These are phyloP conservation scores for Daldinia bambusicola DNA, from an alignment of 495 filamentous ascomycete species.

Conservation along the genomic window DNA sequence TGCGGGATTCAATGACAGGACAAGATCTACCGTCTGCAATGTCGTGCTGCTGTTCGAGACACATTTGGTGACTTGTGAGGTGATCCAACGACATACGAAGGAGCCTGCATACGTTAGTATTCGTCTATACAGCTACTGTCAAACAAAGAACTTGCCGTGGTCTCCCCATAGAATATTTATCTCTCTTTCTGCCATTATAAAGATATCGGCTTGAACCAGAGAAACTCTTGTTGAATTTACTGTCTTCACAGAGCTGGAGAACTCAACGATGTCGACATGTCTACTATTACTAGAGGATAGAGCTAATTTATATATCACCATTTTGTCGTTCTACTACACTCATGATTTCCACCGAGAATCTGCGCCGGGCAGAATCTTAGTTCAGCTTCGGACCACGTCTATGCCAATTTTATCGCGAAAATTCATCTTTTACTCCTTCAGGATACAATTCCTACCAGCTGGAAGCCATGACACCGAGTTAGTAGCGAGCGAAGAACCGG, in stretches of 20 bases:
- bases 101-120: conserved; percentile 21
- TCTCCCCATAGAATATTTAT: conserved; percentile 11
- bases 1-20: conserved; percentile 5
- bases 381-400: not conserved
- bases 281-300: not conserved
- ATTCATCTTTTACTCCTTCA: conserved; percentile 2
- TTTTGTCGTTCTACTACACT: not conserved
- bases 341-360: not conserved
- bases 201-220: not conserved
- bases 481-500: not conserved
- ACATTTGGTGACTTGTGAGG: conserved; percentile 14
- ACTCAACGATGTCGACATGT: not conserved
- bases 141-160: conserved; percentile 17
- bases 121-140: not conserved
- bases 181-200: conserved; percentile 26
- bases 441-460: not conserved
- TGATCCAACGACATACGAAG: conserved; percentile 34
- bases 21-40: conserved; percentile 17
- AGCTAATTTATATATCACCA: conserved; percentile 18
- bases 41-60: conserved; percentile 5
- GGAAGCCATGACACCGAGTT: not conserved
- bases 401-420: not conserved
- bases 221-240: not conserved
- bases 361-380: not conserved
- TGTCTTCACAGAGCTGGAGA: conserved; percentile 8